Evolutionary conservation across 192 early-diverging fungal genomes (phyloP).

Genomic region (Piromyces sp.): DNA sequence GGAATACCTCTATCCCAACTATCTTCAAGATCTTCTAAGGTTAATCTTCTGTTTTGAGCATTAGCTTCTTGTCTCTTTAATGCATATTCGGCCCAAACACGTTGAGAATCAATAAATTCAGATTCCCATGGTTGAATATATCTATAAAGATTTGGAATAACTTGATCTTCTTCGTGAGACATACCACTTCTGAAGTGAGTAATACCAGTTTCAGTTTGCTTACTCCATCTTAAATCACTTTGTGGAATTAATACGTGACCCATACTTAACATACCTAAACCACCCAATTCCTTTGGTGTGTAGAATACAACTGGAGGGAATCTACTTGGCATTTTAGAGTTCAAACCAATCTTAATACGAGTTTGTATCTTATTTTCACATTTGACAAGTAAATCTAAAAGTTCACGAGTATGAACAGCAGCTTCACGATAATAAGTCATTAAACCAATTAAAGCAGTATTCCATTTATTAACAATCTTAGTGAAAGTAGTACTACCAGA

Average conservation of each 20-base stretch:
- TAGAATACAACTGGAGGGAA: conserved; percentile 91
- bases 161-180: conserved; percentile 90
- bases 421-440: conserved; percentile 99
- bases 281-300: conserved; percentile 85
- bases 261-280: conserved; percentile 97
- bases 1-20: conserved; percentile 98
- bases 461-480: conserved; percentile 91
- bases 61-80: conserved; percentile 92
- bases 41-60: conserved; percentile 88
- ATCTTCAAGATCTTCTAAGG: conserved; percentile 96
- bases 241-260: conserved; percentile 96
- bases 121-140: conserved; percentile 98
- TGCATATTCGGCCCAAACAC: conserved; percentile 98
- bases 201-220: conserved; percentile 89
- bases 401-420: conserved; percentile 89
- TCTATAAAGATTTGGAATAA: conserved; percentile 92
- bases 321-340: conserved; percentile 94
- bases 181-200: conserved; percentile 97
- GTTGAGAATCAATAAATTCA: conserved; percentile 95
- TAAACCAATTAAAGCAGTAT: conserved; percentile 66
- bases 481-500: conserved; percentile 93
- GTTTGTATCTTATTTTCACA: conserved; percentile 98
- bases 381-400: conserved; percentile 91
- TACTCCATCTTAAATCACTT: conserved; percentile 87
- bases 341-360: conserved; percentile 96